Percentiles rank a stretch among this genome's conserved stretches.
Evolutionary conservation across 2,329 filamentous ascomycete species (phyloP).

Genomic region (Penicillium sumatraense): DNA sequence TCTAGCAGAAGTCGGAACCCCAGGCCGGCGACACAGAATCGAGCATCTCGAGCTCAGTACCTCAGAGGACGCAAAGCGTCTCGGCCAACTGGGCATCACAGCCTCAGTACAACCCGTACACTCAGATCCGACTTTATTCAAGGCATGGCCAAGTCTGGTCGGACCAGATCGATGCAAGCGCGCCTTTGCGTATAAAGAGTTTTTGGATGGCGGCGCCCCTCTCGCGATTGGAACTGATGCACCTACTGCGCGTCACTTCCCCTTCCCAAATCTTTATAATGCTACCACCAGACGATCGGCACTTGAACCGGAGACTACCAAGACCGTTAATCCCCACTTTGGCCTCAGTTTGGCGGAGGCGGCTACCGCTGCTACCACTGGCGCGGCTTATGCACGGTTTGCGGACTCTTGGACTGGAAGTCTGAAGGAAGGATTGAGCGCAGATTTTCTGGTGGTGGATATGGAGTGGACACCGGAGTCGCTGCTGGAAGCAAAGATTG

Average conservation of each 20-base stretch:
- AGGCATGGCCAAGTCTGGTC: constrained; percentile 53
- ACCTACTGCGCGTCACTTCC: constrained; percentile 52
- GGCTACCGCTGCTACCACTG: constrained; percentile 49
- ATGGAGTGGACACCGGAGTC: constrained; percentile 46
- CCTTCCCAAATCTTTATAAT: constrained; percentile 54
- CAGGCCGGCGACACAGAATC: constrained; percentile 53
- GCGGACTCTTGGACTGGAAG: constrained; percentile 49
- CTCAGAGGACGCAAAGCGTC: constrained; percentile 52
- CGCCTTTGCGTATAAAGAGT: constrained; percentile 57
- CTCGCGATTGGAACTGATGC: constrained; percentile 55
- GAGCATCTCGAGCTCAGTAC: constrained; percentile 57
- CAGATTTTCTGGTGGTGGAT: constrained; percentile 53
- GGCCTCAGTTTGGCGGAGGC: constrained; percentile 48
- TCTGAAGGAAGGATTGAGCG: constrained; percentile 43
- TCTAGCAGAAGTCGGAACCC: constrained; percentile 45
- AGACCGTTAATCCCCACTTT: constrained; percentile 51
- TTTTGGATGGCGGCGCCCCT: constrained; percentile 50
- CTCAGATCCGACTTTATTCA: constrained; percentile 50
- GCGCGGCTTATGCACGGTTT: constrained; percentile 53
- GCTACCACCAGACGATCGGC: constrained; percentile 55
- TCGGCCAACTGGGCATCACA: constrained; percentile 53
- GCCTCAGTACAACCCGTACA: constrained; percentile 47
- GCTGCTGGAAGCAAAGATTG: constrained; percentile 47
- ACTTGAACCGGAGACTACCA: constrained; percentile 42
- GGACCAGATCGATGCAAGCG: constrained; percentile 51